phyloP scores from a whole-genome alignment of 805 yeast species.

The Trichomonascus vanleenenianus region DNA sequence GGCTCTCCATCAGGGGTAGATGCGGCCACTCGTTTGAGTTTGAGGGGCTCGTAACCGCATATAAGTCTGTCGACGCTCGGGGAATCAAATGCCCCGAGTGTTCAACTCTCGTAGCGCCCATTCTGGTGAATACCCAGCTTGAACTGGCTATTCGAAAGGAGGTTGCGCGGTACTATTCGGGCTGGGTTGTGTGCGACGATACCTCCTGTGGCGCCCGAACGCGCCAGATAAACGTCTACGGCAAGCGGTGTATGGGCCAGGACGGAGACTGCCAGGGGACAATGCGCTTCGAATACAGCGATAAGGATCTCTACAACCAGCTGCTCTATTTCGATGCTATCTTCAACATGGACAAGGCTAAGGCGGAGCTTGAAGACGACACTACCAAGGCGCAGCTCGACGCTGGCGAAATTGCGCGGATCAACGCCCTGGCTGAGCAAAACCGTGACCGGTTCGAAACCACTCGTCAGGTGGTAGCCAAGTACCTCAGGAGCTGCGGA shows the following conservation, averaged over 20 bases:
- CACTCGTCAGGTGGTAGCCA: conserved; percentile 53
- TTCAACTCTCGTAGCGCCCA: conserved; percentile 39
- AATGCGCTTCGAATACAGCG: conserved; percentile 68
- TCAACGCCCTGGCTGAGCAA: conserved; percentile 72
- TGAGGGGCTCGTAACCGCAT: conserved; percentile 57
- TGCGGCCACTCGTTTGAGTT: conserved; percentile 58
- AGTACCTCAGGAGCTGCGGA: conserved; percentile 74
- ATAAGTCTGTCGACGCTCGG: conserved; percentile 28
- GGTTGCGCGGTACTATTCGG: conserved; percentile 74
- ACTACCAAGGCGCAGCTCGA: conserved; percentile 21
- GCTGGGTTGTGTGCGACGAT: conserved; percentile 82
- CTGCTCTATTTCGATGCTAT: conserved; percentile 67
- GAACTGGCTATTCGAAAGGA: conserved; percentile 64
- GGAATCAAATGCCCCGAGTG: conserved; percentile 72
- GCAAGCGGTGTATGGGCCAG: conserved; percentile 69
- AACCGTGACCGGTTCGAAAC: conserved; percentile 54
- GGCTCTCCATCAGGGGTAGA: conserved; percentile 38
- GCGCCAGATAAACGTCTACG: conserved; percentile 82
- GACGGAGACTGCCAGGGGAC: conserved; percentile 66
- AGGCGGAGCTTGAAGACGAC: conserved; percentile 32
- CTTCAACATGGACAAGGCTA: conserved; percentile 77
- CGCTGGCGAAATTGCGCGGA: conserved; percentile 38
- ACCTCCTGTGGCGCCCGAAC: conserved; percentile 71
- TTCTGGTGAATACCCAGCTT: conserved; percentile 61
- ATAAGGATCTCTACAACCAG: conserved; percentile 79